Evolutionary conservation across 2,329 filamentous ascomycete genomes (phyloP), one percentile per base, ranked within the genome.

Genomic region (Arthrobotrys conoides): DNA sequence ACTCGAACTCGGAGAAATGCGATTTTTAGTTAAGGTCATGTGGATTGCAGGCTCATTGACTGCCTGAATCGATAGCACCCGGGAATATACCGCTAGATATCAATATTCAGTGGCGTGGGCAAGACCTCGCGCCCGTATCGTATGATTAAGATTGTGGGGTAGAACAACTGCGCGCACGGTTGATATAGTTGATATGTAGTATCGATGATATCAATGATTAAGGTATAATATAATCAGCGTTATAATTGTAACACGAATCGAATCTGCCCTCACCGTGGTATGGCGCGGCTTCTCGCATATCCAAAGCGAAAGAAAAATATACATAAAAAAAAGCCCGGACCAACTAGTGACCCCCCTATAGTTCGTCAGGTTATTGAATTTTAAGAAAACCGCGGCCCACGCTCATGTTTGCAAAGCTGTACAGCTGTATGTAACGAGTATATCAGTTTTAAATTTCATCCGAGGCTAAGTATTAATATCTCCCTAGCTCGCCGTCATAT

Each of bases 31-130:
- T 61, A 6, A 33, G 36, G 57, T 61, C 57, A 61, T 12, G 36
- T 61, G 57, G 33, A 30, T 59, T 22, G 36, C 20, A 61, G 9
- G 14, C 10, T 5, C 18, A 24, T 44, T 6, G 57, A n/a, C 22
- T 27, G 57, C 10, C 12, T 44, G 57, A 61, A 61, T 61, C 20
- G 18, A 44, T 24, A 61, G 57, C 57, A 36, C 20, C 57, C 18
- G 57, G 57, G 33, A 41, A 27, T 61, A 61, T 61, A 36, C 57
- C 57, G 57, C 57, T 61, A 61, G 27, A 61, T 41, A 36, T n/a
- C n/a, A n/a, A 30, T 55, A 18, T 22, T 18, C 5, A 18, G 16
- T 14, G 24, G 24, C 22, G 18, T 59, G 36, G 9, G 9, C 33
- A 10, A 8, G 9, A 36, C 8, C 9, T 36, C 9, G 33, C 9